Percentiles rank a stretch among this genome's conserved stretches.
Evolutionary conservation across 2,329 filamentous ascomycete species (phyloP).

Genomic region (Fonsecaea nubica): DNA sequence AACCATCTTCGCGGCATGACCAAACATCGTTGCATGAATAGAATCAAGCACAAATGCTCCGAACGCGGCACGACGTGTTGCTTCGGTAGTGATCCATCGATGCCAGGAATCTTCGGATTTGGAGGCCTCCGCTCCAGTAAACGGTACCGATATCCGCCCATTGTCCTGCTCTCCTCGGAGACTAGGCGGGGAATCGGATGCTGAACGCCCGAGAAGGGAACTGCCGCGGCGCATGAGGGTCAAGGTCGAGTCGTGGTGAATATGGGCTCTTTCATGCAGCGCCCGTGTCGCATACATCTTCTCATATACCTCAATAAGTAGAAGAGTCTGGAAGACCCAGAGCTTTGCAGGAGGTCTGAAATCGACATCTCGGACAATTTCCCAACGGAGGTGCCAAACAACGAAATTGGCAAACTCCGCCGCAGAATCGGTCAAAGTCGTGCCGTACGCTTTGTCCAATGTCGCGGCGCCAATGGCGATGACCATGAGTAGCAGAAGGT

Average conservation of each 20-base stretch:
- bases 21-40: constrained; percentile 97
- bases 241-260: constrained; percentile 94
- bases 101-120: constrained; percentile 92
- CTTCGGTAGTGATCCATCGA: constrained; percentile 93
- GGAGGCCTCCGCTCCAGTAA: constrained; percentile 59
- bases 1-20: constrained; percentile 95
- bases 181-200: constrained; percentile 82
- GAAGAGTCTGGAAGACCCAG: constrained; percentile 91
- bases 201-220: constrained; percentile 84
- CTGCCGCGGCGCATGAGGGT: constrained; percentile 93
- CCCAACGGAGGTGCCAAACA: constrained; percentile 92
- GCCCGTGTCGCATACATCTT: constrained; percentile 96
- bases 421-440: constrained; percentile 75
- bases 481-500: constrained; percentile 82
- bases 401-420: constrained; percentile 86
- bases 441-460: constrained; percentile 80
- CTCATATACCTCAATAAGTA: constrained; percentile 91
- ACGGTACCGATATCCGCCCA: constrained; percentile 46
- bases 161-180: constrained; percentile 65
- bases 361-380: constrained; percentile 89
- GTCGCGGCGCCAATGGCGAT: constrained; percentile 93
- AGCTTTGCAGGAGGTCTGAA: constrained; percentile 91
- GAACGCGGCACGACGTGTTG: constrained; percentile 87
- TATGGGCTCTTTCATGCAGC: constrained; percentile 91
- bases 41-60: constrained; percentile 95